Base-by-base conservation (phyloP, 768 basidiomycete species). In the Rhodotorula toruloides region DNA sequence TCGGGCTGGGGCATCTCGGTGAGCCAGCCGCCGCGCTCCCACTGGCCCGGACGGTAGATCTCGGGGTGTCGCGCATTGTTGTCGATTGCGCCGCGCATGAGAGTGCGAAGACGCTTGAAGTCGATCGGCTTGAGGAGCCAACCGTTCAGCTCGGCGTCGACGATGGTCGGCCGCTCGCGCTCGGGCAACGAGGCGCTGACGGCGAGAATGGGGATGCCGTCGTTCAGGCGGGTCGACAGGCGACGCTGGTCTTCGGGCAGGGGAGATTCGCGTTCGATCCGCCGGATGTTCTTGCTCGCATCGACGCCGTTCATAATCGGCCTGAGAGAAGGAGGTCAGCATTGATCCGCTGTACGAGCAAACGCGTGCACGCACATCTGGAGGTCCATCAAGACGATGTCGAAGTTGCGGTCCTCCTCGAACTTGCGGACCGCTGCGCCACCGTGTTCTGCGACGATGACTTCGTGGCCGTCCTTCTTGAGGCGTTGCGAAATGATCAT, bases 61-160 rank as follows among this genome's bases (percentile, higher is more conserved):
- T 88, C 84, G 12, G 72, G 75, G 36, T 77, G 71, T 32, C 87
- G 82, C 71, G 84, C 83, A 2, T 65, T 66, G 1, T 77, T 74
- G 67, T 88, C 84, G 7, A 79, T 80, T 21, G 88, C 81, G 1
- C 87, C 88, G 17, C 79, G 77, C 29, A 91, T 75, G 39, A 91
- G 79, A 5, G 76, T 74, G 31, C 81, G 77, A 17, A 90, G 80
- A 21, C 89, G 81, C 67, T 84, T 83, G 77, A 88, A 90, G 75
- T 89, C 85, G 70, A 90, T 85, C 0, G 89, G 90, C 77, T 90
- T 90, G 67, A 90, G 78, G 25, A 89, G 83, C 88, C 88, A 91
- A 8, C 89, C 89, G 46, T 73, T 63, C 29, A 75, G 62, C 22
- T 71, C 65, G 43, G 67, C 64, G 10, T 74, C 70, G 22, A 71